Evolutionary conservation across 192 early-diverging fungal species (phyloP).

Genomic region (Chytriomyces sp.): DNA sequence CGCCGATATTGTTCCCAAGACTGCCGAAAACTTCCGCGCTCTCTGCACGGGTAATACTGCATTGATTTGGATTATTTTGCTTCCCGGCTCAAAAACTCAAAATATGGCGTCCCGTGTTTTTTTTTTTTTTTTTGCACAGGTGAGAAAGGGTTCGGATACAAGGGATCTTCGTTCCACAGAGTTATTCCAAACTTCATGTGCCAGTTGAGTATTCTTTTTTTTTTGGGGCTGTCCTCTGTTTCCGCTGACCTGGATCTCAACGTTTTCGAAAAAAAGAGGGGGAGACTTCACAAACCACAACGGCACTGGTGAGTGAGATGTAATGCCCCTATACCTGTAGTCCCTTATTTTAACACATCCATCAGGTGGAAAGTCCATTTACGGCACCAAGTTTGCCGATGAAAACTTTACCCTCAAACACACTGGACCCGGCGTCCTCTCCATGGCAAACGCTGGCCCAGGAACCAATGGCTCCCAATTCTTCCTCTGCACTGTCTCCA

Average conservation of each 20-base stretch:
- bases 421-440: background rate
- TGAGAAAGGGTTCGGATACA: constrained; percentile 83
- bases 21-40: constrained; percentile 83
- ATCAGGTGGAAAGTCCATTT: constrained; percentile 73
- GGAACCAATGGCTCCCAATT: constrained; percentile 60
- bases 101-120: too few relatives aligned
- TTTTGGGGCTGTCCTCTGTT: too few relatives aligned
- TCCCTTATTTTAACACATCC: background rate
- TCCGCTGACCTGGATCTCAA: too few relatives aligned
- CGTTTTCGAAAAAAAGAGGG: background rate
- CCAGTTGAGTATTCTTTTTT: constrained; percentile 41
- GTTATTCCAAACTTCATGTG: constrained; percentile 73
- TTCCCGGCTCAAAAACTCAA: too few relatives aligned
- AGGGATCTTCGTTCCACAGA: constrained; percentile 81
- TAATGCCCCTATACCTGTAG: background rate
- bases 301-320: constrained; percentile 64
- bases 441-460: constrained; percentile 53
- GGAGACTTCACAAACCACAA: constrained; percentile 74
- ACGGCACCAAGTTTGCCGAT: constrained; percentile 84
- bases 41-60: background rate
- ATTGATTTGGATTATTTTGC: too few relatives aligned
- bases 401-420: constrained; percentile 79
- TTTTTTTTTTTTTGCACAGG: constrained; percentile 61
- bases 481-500: constrained; percentile 86
- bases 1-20: constrained; percentile 71